A percentile compares a stretch with the other conserved stretches of the same genome.
Conservation (phyloP, 441 rosid species). For the Cnidoscolus chayamansa region DNA sequence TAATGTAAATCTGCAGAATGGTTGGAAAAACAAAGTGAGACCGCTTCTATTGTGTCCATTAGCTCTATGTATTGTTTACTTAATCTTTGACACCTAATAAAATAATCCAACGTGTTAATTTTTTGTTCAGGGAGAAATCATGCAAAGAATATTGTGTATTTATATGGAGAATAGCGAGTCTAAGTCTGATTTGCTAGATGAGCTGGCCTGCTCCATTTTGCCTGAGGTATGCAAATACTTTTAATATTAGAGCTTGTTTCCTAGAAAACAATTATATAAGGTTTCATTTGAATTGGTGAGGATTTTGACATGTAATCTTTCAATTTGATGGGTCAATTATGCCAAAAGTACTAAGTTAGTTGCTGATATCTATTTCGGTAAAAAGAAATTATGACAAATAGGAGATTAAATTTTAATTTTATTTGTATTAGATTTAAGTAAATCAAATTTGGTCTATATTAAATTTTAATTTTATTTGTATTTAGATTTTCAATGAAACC, state of each 20-base stretch:
- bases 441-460: too few species aligned
- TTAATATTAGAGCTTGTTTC: neutral
- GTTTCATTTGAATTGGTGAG: too few species aligned
- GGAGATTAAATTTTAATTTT: too few species aligned
- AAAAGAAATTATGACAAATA: too few species aligned
- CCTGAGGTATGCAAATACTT: constrained; percentile 51
- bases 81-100: constrained; percentile 12
- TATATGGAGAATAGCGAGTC: constrained; percentile 63
- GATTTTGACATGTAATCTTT: too few species aligned
- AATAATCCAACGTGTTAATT: constrained; percentile 5
- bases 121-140: constrained; percentile 59
- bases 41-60: constrained; percentile 18
- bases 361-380: too few species aligned
- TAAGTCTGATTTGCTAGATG: constrained; percentile 57
- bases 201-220: constrained; percentile 65
- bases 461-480: too few species aligned
- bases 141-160: constrained; percentile 61
- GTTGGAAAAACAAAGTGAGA: constrained; percentile 75
- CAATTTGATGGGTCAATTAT: too few species aligned
- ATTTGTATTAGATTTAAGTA: too few species aligned
- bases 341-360: too few species aligned
- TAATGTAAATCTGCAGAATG: constrained; percentile 49
- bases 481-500: too few species aligned
- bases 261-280: too few species aligned
- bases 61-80: constrained; percentile 2